Conservation (phyloP, 768 basidiomycete species). For the Coprinopsis strossmayeri region DNA sequence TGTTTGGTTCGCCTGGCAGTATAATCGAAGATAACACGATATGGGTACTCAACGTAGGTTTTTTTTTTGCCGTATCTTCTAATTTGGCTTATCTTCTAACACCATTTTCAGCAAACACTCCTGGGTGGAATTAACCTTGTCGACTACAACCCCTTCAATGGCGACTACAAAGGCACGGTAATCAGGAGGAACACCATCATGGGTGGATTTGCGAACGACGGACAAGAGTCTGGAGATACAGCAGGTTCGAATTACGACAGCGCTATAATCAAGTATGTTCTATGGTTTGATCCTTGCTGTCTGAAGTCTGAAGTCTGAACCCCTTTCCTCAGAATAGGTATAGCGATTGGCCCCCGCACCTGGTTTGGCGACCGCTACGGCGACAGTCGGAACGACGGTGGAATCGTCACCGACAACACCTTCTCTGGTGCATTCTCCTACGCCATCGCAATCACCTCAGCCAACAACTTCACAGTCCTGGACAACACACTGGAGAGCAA, state of each 20-base stretch:
- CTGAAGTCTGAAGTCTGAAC: conserved; percentile 1
- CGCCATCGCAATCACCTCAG: conserved; percentile 60
- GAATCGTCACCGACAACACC: conserved; percentile 48
- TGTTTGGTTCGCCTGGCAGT: conserved; percentile 72
- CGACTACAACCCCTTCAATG: conserved; percentile 61
- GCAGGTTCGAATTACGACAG: conserved; percentile 52
- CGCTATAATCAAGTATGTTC: conserved; percentile 63
- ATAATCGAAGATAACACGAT: conserved; percentile 73
- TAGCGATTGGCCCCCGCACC: conserved; percentile 69
- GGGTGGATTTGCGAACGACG: conserved; percentile 60
- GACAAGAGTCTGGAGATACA: conserved; percentile 28
- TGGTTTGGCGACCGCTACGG: conserved; percentile 63
- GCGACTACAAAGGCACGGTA: conserved; percentile 57
- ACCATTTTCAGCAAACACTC: conserved; percentile 45
- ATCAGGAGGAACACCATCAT: conserved; percentile 61
- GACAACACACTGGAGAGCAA: conserved; percentile 59
- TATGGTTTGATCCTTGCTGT: not conserved
- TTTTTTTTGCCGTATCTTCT: conserved; percentile 2
- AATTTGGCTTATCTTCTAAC: conserved; percentile 6
- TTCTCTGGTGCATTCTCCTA: conserved; percentile 69
- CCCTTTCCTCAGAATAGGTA: conserved; percentile 51
- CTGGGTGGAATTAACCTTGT: conserved; percentile 79
- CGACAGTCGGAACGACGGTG: conserved; percentile 45
- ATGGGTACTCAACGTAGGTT: conserved; percentile 57
- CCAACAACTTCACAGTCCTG: conserved; percentile 59